Percentiles rank a stretch among this genome's conserved stretches.
These are phyloP conservation scores for Entomortierella parvispora DNA, from an alignment of 192 early-diverging fungal genomes.

Conservation along the genomic window DNA sequence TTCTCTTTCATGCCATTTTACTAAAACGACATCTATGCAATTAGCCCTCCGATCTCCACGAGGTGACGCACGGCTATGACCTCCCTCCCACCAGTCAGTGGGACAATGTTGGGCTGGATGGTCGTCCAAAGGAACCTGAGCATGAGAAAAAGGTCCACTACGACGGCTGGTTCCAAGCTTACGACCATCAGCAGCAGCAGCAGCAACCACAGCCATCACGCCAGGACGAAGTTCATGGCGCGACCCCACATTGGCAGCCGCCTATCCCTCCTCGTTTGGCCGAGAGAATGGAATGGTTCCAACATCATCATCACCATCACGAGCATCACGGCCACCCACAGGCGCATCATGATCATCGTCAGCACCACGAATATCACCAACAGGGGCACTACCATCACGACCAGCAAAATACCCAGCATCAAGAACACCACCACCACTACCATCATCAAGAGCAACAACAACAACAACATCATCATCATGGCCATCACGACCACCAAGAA, in stretches of 20 bases:
- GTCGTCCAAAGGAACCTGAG: constrained; percentile 60
- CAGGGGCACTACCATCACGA: background rate
- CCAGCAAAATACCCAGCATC: constrained; percentile 10
- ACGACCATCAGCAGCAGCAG: constrained; percentile 46
- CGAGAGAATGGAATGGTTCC: constrained; percentile 6
- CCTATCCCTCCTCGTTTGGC: constrained; percentile 18
- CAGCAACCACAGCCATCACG: constrained; percentile 12
- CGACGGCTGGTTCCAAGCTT: constrained; percentile 59
- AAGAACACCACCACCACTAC: constrained; percentile 12
- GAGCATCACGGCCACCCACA: constrained; percentile 12
- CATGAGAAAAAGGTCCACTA: constrained; percentile 58
- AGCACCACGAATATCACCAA: background rate
- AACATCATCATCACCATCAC: constrained; percentile 18
- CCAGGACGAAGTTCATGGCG: background rate
- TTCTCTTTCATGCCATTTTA: background rate
- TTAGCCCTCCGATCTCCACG: constrained; percentile 40
- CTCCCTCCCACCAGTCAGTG: constrained; percentile 56
- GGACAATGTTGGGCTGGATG: constrained; percentile 66
- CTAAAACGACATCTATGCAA: background rate
- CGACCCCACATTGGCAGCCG: constrained; percentile 5
- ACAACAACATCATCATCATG: constrained; percentile 11
- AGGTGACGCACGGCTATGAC: constrained; percentile 42
- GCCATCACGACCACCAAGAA: constrained; percentile 1
- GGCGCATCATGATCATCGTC: constrained; percentile 13
- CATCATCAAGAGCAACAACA: constrained; percentile 18